Percentiles rank a stretch among this genome's conserved stretches.
These are phyloP conservation scores for Monilinia fructigena DNA, from an alignment of 2,329 filamentous ascomycete genomes.

Conservation along the genomic window DNA sequence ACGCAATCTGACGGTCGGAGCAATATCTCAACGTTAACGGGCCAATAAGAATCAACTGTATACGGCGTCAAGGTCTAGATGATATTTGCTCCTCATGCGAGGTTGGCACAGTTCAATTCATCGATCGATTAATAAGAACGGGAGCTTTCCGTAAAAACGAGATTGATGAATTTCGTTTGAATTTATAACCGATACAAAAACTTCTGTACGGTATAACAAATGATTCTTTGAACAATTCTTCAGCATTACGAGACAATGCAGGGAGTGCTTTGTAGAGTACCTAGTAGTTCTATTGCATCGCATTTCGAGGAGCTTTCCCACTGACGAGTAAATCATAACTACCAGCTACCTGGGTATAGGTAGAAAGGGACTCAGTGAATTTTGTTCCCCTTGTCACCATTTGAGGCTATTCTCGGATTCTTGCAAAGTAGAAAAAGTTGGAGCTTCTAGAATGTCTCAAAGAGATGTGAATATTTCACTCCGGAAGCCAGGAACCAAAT, in stretches of 20 bases:
- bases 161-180: not conserved
- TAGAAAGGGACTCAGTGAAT: too few species aligned
- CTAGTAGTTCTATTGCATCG: not conserved
- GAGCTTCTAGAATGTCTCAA: too few species aligned
- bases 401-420: too few species aligned
- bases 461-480: too few species aligned
- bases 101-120: not conserved
- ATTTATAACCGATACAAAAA: not conserved
- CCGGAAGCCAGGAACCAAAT: too few species aligned
- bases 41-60: conserved; percentile 3
- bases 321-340: not conserved
- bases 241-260: not conserved
- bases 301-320: not conserved
- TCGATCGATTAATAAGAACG: not conserved
- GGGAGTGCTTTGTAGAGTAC: not conserved
- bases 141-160: too few species aligned
- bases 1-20: conserved; percentile 4
- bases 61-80: conserved; percentile 10
- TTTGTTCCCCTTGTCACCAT: too few species aligned
- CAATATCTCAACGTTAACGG: not conserved
- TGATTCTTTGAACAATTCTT: not conserved
- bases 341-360: too few species aligned
- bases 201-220: not conserved
- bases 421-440: too few species aligned
- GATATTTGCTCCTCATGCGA: not conserved